Percentiles rank a stretch among this genome's conserved stretches.
phyloP scores from a whole-genome alignment of 192 early-diverging fungal genomes.

The Coemansia sp. region DNA sequence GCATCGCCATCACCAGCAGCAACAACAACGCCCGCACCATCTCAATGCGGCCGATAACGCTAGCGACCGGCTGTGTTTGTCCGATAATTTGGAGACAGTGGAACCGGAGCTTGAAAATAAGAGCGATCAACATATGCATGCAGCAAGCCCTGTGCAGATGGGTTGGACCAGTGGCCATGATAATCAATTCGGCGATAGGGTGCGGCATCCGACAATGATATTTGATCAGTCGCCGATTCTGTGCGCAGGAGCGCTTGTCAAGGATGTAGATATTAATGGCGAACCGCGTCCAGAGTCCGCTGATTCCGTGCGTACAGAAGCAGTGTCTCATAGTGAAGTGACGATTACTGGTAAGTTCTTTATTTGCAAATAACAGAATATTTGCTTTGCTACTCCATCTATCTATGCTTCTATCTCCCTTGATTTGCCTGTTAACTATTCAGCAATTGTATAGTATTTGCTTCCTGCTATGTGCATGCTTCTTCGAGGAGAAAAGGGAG shows the following conservation, averaged over 20 bases:
- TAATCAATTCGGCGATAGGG: constrained; percentile 12
- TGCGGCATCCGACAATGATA: constrained; percentile 44
- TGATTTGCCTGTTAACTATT: too few species aligned
- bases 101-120: constrained; percentile 3
- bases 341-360: background rate
- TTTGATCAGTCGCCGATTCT: constrained; percentile 48
- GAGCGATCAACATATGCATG: constrained; percentile 37
- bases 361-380: too few species aligned
- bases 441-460: too few species aligned
- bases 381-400: too few species aligned
- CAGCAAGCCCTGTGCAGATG: background rate
- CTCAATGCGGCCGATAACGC: background rate
- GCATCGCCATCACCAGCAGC: background rate
- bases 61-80: background rate
- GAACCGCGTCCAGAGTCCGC: background rate
- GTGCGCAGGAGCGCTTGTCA: constrained; percentile 25
- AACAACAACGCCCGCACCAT: background rate
- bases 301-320: background rate
- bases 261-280: background rate
- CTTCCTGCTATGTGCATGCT: too few species aligned
- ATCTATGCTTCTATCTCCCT: too few species aligned
- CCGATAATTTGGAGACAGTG: background rate
- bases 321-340: background rate
- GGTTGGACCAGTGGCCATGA: background rate
- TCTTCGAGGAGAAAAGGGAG: too few species aligned